Percentiles rank a stretch among this genome's conserved stretches.
Conservation (phyloP, 169 alveolate species). For the Plasmodium coatneyi region DNA sequence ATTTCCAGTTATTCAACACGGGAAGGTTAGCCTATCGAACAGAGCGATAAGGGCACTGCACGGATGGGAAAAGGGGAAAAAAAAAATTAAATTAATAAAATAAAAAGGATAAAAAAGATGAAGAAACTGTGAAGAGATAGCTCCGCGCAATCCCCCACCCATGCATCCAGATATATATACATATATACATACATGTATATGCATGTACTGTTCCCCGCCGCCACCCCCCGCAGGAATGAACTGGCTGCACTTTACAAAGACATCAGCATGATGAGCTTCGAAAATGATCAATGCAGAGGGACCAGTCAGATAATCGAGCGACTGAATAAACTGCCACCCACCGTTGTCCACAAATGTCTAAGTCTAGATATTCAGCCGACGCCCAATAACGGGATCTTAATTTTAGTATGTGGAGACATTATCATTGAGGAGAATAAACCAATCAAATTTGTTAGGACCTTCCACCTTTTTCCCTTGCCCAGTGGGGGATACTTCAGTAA, state of each 20-base stretch:
- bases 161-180: background rate
- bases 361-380: constrained; percentile 88
- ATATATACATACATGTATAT: background rate
- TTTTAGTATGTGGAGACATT: constrained; percentile 86
- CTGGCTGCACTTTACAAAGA: constrained; percentile 66
- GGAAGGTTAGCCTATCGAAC: constrained; percentile 75
- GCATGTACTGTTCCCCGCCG: background rate
- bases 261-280: constrained; percentile 74
- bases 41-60: background rate
- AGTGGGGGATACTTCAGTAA: constrained; percentile 81
- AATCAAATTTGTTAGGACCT: constrained; percentile 84
- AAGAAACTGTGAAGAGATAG: background rate
- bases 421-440: constrained; percentile 87
- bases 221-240: constrained; percentile 33
- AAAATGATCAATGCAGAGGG: constrained; percentile 73
- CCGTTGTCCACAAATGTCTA: constrained; percentile 81
- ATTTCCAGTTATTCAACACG: constrained; percentile 84
- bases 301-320: constrained; percentile 67
- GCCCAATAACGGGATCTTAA: constrained; percentile 83
- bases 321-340: constrained; percentile 66
- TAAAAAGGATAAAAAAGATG: background rate
- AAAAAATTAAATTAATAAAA: background rate
- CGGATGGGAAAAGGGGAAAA: background rate
- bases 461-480: constrained; percentile 85
- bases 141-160: background rate